phyloP scores from a whole-genome alignment of 208 protist species.

The Entamoeba dispar region DNA sequence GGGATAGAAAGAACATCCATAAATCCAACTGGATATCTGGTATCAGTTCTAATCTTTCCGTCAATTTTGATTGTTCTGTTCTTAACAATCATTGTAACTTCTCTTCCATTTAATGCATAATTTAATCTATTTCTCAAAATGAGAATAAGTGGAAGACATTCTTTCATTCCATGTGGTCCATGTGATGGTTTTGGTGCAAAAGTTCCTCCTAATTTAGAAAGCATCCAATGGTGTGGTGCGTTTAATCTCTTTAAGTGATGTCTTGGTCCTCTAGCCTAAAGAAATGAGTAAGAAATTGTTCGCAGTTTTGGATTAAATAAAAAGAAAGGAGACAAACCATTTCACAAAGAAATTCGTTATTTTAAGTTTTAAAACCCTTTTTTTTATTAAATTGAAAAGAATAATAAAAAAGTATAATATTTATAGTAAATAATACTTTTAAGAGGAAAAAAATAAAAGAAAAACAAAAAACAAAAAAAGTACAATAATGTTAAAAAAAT shows the following conservation, averaged over 20 bases:
- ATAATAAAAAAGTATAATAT: no score
- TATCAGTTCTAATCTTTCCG: slow-evolving; percentile 72
- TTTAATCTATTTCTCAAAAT: slow-evolving; percentile 76
- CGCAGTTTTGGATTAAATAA: no score
- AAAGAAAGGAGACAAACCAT: no score
- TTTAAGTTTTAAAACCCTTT: no score
- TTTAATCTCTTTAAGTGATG: slow-evolving; percentile 94
- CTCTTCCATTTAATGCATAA: slow-evolving; percentile 81
- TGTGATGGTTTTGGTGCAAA: slow-evolving; percentile 73
- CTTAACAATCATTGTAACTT: slow-evolving; percentile 82
- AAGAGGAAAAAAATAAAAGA: no score
- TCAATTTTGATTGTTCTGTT: slow-evolving; percentile 81
- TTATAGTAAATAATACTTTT: no score
- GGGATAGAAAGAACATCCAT: slow-evolving; percentile 78
- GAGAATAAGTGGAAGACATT: slow-evolving; percentile 66
- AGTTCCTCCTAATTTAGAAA: slow-evolving; percentile 88
- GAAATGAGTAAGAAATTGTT: no score
- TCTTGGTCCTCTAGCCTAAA: neutral
- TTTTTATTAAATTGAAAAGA: no score
- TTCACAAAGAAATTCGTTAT: no score
- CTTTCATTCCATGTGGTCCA: slow-evolving; percentile 86
- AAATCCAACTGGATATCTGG: no score
- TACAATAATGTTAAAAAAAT: no score
- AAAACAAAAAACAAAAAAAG: no score
- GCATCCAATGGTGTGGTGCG: slow-evolving; percentile 96